Evolutionary conservation across 2,329 filamentous ascomycete genomes (phyloP), one percentile per base, ranked within the genome.

Genomic region (Catunica adiposa): DNA sequence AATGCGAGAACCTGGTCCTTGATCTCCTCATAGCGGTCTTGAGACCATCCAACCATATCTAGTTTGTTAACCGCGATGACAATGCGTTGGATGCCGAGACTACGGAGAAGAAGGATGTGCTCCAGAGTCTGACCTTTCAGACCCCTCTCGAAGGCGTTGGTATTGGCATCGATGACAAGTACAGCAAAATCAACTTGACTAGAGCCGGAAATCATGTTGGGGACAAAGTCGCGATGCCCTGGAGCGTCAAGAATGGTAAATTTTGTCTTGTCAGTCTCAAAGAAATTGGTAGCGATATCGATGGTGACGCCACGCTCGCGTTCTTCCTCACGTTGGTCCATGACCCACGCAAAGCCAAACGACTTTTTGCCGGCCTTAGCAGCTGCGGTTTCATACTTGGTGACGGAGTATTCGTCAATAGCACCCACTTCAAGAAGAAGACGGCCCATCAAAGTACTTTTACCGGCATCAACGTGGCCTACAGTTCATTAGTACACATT

Each of bases 191-290:
- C 92, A 8, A 92, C 94, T 68, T 96, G 90, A 58, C 86, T 92
- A 2, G 90, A 89, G 14, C 92, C 92, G 1, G 90, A 90, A 66
- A 98, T 96, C 92, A 98, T 98, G 67, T 96, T 98, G 0, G 92
- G 92, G 20, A 98, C 89, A 65, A 97, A 98, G 66, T 98, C 92
- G 59, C 83, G 79, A 68, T 98, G 92, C 0, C 92, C 92, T 0
- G 92, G 92, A 0, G 92, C 90, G 66, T 98, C 92, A 3, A 98
- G 75, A 48, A 98, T 95, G 1, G 92, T 97, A 64, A 97, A 97
- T 9, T 77, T 78, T 0, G 88, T 92, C 53, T 77, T 84, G 1
- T 86, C 82, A 0, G 94, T 98, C 65, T 94, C 86, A 64, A 98
- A 98, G 61, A 89, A 82, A 65, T 94, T 94, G 17, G 86, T 94